Evolutionary conservation across 306 rosid genomes (phyloP).

Genomic region (Delonix regia): DNA sequence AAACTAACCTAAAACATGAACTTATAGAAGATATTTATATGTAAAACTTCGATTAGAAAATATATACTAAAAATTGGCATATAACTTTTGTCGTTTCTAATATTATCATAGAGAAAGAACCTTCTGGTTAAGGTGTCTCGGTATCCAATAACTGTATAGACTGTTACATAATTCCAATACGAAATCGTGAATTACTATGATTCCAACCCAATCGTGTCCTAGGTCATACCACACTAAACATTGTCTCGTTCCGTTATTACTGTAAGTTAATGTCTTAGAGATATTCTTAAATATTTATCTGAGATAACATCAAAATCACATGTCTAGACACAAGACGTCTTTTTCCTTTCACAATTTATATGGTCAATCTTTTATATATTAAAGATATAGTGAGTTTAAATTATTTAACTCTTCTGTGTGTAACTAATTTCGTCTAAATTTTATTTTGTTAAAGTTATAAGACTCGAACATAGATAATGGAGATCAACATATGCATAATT

Average conservation of each 20-base stretch:
- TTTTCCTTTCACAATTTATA: too few species aligned
- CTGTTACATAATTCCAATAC: not conserved
- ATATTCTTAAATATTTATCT: not conserved
- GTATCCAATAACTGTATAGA: not conserved
- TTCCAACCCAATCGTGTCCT: not conserved
- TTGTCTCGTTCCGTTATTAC: not conserved
- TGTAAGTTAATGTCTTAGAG: not conserved
- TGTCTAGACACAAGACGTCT: not conserved
- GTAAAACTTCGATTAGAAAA: too few species aligned
- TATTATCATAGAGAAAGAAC: not conserved
- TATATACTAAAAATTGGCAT: not conserved
- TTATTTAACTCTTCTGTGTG: too few species aligned
- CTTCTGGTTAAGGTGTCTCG: not conserved
- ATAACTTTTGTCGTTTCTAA: not conserved
- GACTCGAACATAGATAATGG: too few species aligned
- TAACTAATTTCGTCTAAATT: too few species aligned
- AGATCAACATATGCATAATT: too few species aligned
- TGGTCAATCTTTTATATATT: too few species aligned
- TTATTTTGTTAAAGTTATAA: too few species aligned
- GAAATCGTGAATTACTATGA: not conserved
- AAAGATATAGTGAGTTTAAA: too few species aligned
- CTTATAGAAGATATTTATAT: too few species aligned
- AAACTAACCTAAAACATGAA: too few species aligned
- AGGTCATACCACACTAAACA: not conserved
- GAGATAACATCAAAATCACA: not conserved